Evolutionary conservation across 2,329 filamentous ascomycete species (phyloP).

Genomic region (Gnomoniopsis sp.): DNA sequence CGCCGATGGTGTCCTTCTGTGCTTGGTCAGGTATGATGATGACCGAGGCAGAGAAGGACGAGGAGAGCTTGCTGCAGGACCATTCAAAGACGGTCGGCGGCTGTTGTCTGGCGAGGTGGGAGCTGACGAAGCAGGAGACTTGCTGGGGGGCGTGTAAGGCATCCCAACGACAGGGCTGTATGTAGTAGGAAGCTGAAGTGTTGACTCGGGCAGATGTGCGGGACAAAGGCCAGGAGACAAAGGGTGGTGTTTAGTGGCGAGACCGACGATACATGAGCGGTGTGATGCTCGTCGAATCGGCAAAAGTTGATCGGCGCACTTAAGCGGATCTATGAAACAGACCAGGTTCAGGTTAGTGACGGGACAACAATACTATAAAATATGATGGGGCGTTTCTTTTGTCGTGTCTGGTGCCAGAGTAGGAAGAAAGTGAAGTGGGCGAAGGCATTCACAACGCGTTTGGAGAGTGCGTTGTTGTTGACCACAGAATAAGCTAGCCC

Average conservation of each 20-base stretch:
- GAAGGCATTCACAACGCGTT: neutral
- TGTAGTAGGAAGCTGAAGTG: slow-evolving; percentile 10
- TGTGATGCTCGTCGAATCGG: neutral
- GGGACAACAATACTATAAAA: neutral
- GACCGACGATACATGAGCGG: slow-evolving; percentile 9
- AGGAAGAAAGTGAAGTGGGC: neutral
- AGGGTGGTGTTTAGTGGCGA: neutral
- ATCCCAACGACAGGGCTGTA: slow-evolving; percentile 48
- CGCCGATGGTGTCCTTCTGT: slow-evolving; percentile 56
- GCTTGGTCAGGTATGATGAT: slow-evolving; percentile 62
- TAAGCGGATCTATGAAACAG: slow-evolving; percentile 14
- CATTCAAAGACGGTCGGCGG: slow-evolving; percentile 55
- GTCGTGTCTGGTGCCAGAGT: neutral
- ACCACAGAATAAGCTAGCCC: neutral
- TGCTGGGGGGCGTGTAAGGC: slow-evolving; percentile 84
- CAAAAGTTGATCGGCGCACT: slow-evolving; percentile 21
- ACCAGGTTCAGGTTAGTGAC: neutral
- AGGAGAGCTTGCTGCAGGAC: slow-evolving; percentile 34
- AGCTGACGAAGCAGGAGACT: slow-evolving; percentile 59
- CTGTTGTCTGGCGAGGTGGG: slow-evolving; percentile 54
- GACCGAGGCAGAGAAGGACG: slow-evolving; percentile 60
- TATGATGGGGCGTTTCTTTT: neutral
- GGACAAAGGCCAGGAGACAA: neutral
- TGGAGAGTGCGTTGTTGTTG: neutral
- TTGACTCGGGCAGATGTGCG: neutral